A percentile compares a stretch with the other conserved stretches of the same genome.
Evolutionary conservation across 2,329 filamentous ascomycete genomes (phyloP).

Genomic region (Pestalotiopsis fici): DNA sequence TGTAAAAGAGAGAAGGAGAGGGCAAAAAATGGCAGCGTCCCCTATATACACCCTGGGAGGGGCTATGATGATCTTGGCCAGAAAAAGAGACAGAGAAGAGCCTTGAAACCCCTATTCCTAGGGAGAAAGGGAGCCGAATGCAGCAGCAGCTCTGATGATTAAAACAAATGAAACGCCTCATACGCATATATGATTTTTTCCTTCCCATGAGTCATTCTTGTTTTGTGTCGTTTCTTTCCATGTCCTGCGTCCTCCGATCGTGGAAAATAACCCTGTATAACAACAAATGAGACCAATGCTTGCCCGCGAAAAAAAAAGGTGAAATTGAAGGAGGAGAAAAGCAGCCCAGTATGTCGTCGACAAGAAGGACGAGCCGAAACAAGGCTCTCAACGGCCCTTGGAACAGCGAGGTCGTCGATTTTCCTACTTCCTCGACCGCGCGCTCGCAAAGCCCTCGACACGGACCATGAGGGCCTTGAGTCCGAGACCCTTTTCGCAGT

Average conservation of each 20-base stretch:
- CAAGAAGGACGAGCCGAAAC: background rate
- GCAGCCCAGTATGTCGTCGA: background rate
- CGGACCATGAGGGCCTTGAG: constrained; percentile 71
- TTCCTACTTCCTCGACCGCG: constrained; percentile 17
- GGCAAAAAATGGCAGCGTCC: background rate
- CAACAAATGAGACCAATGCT: background rate
- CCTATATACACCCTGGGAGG: background rate
- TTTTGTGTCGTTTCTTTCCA: background rate
- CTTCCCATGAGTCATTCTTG: background rate
- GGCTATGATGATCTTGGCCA: background rate
- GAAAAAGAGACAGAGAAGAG: background rate
- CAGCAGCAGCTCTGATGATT: background rate
- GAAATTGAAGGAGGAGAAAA: background rate
- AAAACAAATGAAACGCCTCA: background rate
- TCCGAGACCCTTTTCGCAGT: constrained; percentile 78
- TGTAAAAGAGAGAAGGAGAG: background rate
- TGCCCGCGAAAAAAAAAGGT: background rate
- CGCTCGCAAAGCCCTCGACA: constrained; percentile 48
- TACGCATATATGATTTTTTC: background rate
- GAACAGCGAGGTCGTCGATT: constrained; percentile 1
- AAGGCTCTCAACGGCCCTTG: background rate
- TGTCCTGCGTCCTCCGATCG: background rate
- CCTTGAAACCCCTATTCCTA: background rate
- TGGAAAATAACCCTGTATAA: too few species aligned
- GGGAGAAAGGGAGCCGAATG: background rate